phyloP scores from a whole-genome alignment of 75 land plant species.

The Pinus taeda region DNA sequence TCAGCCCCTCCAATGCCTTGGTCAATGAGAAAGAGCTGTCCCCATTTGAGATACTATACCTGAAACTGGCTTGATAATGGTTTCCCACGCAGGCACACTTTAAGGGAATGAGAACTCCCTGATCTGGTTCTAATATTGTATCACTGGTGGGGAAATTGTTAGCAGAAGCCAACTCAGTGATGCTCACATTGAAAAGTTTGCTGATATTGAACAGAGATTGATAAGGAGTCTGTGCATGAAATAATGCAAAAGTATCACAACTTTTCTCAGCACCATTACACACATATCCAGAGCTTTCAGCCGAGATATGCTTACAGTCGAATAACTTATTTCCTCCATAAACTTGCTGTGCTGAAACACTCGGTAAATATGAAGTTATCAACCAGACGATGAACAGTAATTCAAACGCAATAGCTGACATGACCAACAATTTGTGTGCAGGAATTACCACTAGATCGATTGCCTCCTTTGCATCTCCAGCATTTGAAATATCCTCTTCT shows the following conservation, averaged over 20 bases:
- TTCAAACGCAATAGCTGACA: neutral
- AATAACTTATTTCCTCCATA: slow-evolving; percentile 6
- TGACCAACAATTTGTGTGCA: neutral
- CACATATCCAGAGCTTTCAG: slow-evolving; percentile 4
- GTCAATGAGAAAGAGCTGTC: slow-evolving; percentile 45
- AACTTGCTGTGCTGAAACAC: neutral
- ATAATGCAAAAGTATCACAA: slow-evolving; percentile 33
- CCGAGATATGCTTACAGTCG: slow-evolving; percentile 1
- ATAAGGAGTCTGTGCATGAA: slow-evolving; percentile 30
- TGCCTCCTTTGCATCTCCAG: too few species aligned
- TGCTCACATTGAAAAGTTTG: slow-evolving; percentile 44
- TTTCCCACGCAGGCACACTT: slow-evolving; percentile 54
- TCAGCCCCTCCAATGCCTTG: slow-evolving; percentile 1
- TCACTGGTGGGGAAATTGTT: slow-evolving; percentile 25
- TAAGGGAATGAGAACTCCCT: slow-evolving; percentile 58
- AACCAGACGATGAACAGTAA: neutral
- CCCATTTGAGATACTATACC: slow-evolving; percentile 34
- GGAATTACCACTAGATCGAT: too few species aligned
- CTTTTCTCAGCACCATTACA: slow-evolving; percentile 2
- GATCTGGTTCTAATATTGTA: slow-evolving; percentile 17
- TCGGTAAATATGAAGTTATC: neutral
- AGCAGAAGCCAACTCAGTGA: slow-evolving; percentile 18
- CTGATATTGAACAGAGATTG: slow-evolving; percentile 21
- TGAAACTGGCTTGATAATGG: slow-evolving; percentile 36
- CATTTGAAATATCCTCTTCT: too few species aligned